phyloP scores from a whole-genome alignment of 768 basidiomycete species.

The Lepiota brunneoincarnata region DNA sequence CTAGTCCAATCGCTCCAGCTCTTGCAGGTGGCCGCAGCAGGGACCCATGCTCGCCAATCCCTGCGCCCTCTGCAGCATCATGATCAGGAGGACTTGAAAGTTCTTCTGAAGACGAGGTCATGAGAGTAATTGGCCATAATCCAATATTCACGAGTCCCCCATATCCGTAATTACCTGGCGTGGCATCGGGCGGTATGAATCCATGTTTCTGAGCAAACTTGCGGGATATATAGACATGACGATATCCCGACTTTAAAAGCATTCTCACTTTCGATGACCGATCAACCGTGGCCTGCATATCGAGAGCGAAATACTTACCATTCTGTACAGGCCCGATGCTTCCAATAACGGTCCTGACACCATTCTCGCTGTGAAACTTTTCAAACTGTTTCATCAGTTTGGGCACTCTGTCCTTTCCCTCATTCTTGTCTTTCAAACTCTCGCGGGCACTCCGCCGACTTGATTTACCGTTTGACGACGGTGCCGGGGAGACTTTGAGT shows the following conservation, averaged over 20 bases:
- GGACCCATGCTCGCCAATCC: not conserved
- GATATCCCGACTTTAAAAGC: conserved; percentile 89
- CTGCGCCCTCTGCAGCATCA: not conserved
- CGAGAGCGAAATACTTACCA: conserved; percentile 45
- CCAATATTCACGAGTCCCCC: conserved; percentile 85
- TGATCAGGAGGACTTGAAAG: not conserved
- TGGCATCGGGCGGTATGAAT: conserved; percentile 84
- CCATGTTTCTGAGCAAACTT: conserved; percentile 87
- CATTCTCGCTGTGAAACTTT: conserved; percentile 86
- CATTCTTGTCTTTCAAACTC: conserved; percentile 17
- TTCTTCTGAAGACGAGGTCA: conserved; percentile 32
- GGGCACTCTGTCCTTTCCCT: conserved; percentile 48
- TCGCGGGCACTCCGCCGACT: conserved; percentile 33
- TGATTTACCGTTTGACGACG: conserved; percentile 16
- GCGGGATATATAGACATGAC: conserved; percentile 93
- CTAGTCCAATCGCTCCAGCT: not conserved
- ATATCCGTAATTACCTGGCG: conserved; percentile 93
- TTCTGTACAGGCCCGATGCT: conserved; percentile 87
- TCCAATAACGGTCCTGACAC: conserved; percentile 89
- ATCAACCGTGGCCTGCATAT: not conserved
- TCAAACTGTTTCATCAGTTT: conserved; percentile 76
- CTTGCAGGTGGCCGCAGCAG: not conserved
- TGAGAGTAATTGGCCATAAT: conserved; percentile 79
- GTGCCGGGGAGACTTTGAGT: conserved; percentile 20
- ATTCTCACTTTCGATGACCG: conserved; percentile 63